Percentiles rank a stretch among this genome's conserved stretches.
Conservation (phyloP, 1,284 basidiomycete species). For the Stygiomarasmius scandens region DNA sequence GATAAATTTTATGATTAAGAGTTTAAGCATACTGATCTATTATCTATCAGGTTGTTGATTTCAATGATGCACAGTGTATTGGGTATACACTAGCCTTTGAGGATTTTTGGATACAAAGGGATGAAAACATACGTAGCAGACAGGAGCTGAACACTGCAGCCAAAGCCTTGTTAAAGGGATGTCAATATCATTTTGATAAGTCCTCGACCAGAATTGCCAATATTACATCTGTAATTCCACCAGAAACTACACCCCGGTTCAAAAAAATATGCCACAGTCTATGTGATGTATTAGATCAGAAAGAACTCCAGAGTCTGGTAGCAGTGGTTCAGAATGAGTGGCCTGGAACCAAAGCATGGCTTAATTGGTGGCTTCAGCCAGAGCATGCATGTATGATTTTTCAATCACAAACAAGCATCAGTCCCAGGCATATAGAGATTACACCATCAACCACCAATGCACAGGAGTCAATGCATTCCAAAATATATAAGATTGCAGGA, state of each 20-base stretch:
- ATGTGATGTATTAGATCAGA: neutral
- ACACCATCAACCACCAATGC: conserved; percentile 35
- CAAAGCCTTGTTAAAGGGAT: conserved; percentile 26
- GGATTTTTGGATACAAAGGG: conserved; percentile 20
- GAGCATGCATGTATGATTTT: conserved; percentile 31
- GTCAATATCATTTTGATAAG: conserved; percentile 29
- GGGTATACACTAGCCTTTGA: conserved; percentile 31
- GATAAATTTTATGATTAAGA: conserved; percentile 28
- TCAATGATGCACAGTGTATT: conserved; percentile 30
- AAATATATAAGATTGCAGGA: conserved; percentile 23
- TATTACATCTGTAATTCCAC: conserved; percentile 13
- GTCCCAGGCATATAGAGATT: conserved; percentile 21
- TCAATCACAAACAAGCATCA: conserved; percentile 21
- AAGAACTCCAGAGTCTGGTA: conserved; percentile 13
- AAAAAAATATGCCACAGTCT: conserved; percentile 15
- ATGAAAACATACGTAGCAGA: conserved; percentile 4
- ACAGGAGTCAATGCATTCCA: conserved; percentile 33
- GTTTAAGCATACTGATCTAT: too few species aligned
- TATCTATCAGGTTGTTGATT: conserved; percentile 29
- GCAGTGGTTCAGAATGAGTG: conserved; percentile 20
- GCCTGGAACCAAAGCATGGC: conserved; percentile 25
- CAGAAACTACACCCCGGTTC: conserved; percentile 16
- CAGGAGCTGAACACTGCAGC: conserved; percentile 23
- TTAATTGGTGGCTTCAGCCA: conserved; percentile 31
- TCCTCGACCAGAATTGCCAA: conserved; percentile 24